Evolutionary conservation across 495 filamentous ascomycete genomes (phyloP).

Genomic region (Neurospora sp.): DNA sequence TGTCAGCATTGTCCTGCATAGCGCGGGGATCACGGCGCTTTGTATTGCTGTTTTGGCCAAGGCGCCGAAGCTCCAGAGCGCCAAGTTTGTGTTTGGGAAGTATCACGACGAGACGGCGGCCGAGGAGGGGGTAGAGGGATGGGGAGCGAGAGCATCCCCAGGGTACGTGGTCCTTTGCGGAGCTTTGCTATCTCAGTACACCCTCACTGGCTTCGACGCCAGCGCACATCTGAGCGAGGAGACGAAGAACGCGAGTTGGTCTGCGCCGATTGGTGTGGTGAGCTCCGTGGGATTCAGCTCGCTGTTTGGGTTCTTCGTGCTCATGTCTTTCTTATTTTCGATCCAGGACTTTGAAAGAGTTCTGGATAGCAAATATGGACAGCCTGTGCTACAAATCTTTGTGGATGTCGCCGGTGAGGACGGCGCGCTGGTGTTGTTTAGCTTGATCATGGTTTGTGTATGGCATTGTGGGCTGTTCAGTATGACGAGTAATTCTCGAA

Average conservation of each 20-base stretch:
- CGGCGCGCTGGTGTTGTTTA: slow-evolving; percentile 46
- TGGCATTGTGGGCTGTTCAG: slow-evolving; percentile 53
- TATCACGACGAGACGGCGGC: slow-evolving; percentile 45
- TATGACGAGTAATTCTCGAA: slow-evolving; percentile 50
- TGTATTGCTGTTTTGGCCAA: slow-evolving; percentile 51
- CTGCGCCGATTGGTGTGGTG: slow-evolving; percentile 51
- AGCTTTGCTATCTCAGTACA: slow-evolving; percentile 46
- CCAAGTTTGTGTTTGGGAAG: slow-evolving; percentile 47
- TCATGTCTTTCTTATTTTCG: slow-evolving; percentile 48
- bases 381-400: slow-evolving; percentile 50
- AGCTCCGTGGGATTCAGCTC: slow-evolving; percentile 48
- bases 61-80: slow-evolving; percentile 51
- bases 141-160: slow-evolving; percentile 28
- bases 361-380: slow-evolving; percentile 29
- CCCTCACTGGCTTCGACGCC: slow-evolving; percentile 43
- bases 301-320: slow-evolving; percentile 54
- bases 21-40: slow-evolving; percentile 44
- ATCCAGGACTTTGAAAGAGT: slow-evolving; percentile 46
- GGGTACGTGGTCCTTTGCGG: slow-evolving; percentile 47
- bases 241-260: slow-evolving; percentile 49
- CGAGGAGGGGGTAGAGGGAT: slow-evolving; percentile 39
- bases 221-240: slow-evolving; percentile 52
- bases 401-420: slow-evolving; percentile 45
- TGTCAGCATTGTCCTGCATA: slow-evolving; percentile 50
- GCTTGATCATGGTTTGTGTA: slow-evolving; percentile 49